Evolutionary conservation across 768 basidiomycete species (phyloP), one percentile per base, ranked within the genome.

Genomic region (Ramaria sp.): DNA sequence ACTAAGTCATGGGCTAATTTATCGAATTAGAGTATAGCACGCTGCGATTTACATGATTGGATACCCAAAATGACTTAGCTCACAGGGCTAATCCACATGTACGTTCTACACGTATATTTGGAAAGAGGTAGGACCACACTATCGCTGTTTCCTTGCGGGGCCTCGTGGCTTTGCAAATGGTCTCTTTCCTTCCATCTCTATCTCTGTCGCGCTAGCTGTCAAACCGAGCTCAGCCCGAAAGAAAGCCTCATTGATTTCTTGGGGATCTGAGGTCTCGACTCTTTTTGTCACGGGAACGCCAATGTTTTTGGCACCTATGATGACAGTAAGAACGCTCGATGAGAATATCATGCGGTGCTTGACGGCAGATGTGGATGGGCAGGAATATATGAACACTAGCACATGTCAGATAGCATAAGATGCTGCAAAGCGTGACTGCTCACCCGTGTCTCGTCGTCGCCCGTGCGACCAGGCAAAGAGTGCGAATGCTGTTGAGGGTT

Each of bases 311-410:
- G 78, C 81, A 7, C 76, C 69, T 49, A 74, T 71, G 61, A 78
- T 83, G 6, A 84, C 73, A 18, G 76, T 66, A 9, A 73, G 61
- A 10, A 78, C 78, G 8, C 81, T 82, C 1, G 85, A 82, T 0
- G 91, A 89, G 68, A 94, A 95, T 34, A 96, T 64, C 88, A 98
- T 93, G 42, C 92, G 78, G 57, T 83, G 73, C 62, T 89, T 90
- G 69, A 96, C 76, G 1, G 88, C 86, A 5, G 87, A 89, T 13
- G 68, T 62, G 3, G 82, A 76, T 0, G 94, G 94, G 65, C 94
- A 98, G 18, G 86, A 87, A 68, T 97, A 98, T 55, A 96, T 87
- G 68, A 92, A 93, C 48, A 88, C 86, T 91, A 58, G 6, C n/a
- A 28, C 24, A 12, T 45, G 55, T 38, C 38, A 41, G 36, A 39